Conservation (phyloP, 2,329 filamentous ascomycete species). For the Dendryphion nanum region DNA sequence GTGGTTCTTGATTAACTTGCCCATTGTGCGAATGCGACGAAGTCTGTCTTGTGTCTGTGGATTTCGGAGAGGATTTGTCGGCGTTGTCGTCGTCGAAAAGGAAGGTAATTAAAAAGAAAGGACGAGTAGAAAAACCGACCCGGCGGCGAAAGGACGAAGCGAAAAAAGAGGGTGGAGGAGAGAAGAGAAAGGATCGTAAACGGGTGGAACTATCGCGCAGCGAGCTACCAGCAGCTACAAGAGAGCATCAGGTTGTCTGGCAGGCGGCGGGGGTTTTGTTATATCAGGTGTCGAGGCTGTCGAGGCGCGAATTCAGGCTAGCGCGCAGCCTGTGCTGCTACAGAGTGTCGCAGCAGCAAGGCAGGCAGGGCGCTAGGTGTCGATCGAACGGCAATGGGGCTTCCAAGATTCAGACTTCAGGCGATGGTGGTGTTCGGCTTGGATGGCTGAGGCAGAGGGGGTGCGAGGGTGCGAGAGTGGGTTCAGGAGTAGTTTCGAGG, state of each 20-base stretch:
- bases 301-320: background rate
- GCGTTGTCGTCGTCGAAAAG: conserved; percentile 9
- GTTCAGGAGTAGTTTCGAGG: too few relatives aligned
- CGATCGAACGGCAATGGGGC: background rate
- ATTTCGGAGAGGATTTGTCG: too few relatives aligned
- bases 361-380: background rate
- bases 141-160: conserved; percentile 16
- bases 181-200: conserved; percentile 10
- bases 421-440: conserved; percentile 6
- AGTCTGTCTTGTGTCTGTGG: too few relatives aligned
- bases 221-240: conserved; percentile 41
- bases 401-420: conserved; percentile 3
- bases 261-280: conserved; percentile 32
- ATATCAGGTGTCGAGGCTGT: conserved; percentile 28
- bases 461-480: conserved; percentile 3
- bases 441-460: conserved; percentile 21
- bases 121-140: conserved; percentile 26
- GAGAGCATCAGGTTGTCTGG: conserved; percentile 26
- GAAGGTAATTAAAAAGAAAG: conserved; percentile 20
- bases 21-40: too few relatives aligned
- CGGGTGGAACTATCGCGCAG: conserved; percentile 24
- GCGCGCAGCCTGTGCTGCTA: too few relatives aligned
- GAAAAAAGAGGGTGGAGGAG: too few relatives aligned
- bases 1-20: conserved; percentile 99
- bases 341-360: conserved; percentile 8